These are phyloP conservation scores for Williopsis jadinii DNA, from an alignment of 1,139 yeast species.

Conservation along the genomic window DNA sequence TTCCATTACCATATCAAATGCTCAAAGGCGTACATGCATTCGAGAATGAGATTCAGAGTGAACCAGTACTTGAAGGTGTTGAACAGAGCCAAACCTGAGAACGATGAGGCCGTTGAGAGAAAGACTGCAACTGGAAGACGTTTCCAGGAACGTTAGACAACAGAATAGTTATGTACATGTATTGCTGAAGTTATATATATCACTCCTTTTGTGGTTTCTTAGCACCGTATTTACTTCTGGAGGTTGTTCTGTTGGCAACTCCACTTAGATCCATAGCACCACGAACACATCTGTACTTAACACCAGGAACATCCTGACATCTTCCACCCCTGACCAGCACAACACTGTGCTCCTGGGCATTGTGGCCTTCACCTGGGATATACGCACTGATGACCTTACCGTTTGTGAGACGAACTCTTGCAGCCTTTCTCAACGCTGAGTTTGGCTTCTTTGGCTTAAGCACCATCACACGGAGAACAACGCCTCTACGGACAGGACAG, in stretches of 20 bases:
- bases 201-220: slow-evolving; percentile 63
- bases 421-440: slow-evolving; percentile 95
- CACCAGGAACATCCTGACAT: slow-evolving; percentile 98
- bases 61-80: slow-evolving; percentile 89
- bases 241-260: slow-evolving; percentile 85
- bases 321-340: slow-evolving; percentile 96
- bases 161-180: background rate
- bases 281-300: slow-evolving; percentile 87
- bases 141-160: slow-evolving; percentile 27
- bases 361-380: slow-evolving; percentile 98
- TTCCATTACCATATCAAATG: slow-evolving; percentile 98
- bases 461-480: slow-evolving; percentile 90
- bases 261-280: slow-evolving; percentile 94
- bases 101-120: slow-evolving; percentile 62
- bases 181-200: slow-evolving; percentile 8
- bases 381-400: slow-evolving; percentile 89
- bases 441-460: slow-evolving; percentile 97
- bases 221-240: slow-evolving; percentile 91
- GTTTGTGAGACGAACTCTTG: slow-evolving; percentile 87
- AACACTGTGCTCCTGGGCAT: slow-evolving; percentile 96
- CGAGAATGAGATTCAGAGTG: slow-evolving; percentile 95
- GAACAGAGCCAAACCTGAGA: slow-evolving; percentile 96
- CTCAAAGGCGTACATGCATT: slow-evolving; percentile 96
- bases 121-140: slow-evolving; percentile 84
- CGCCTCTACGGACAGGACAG: slow-evolving; percentile 87